Base-by-base conservation (phyloP, 768 basidiomycete species). In the Boletus reticulatus region DNA sequence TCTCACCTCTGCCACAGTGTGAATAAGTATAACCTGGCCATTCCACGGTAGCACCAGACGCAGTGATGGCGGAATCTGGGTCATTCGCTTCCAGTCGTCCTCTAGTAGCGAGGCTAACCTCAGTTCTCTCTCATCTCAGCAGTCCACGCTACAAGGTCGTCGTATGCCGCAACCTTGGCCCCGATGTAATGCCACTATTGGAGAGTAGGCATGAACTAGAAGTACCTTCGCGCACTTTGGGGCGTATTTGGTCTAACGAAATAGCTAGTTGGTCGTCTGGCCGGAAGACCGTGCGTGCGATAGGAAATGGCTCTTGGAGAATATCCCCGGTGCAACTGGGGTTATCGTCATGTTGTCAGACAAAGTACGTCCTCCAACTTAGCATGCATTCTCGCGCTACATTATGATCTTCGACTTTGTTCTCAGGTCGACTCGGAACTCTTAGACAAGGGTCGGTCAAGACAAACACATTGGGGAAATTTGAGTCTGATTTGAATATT, bases 381-480 rank as follows among this genome's bases (percentile, higher is more conserved):
- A 4, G 19, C 27, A 31, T 22, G 17, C n/a, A 9, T 22, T 14
- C 3, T 29, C n/a, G 1, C 29, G 44, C 12, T 29, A 37, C 36
- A 37, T 17, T 14, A 12, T 17, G 13, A 38, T 16, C 17, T 60
- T 45, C 6, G 11, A 51, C 36, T 48, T 24, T 20, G 16, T 20
- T 13, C 13, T 4, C 57, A 95, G 89, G 79, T 94, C 19, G 79
- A 96, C 61, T 73, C 78, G 16, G 92, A 93, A 65, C 68, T 95
- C 20, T 20, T 72, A 48, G 58, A 63, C 52, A 69, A 59, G 60
- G 80, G 81, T 76, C 20, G 52, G 60, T 58, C 32, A 44, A 7
- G 10, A 47, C 38, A 7, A 32, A n/a, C 36, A 20, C 20, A 48
- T 20, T 22, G 19, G 17, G 22, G 43, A 51, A 51, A 16, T 61